Evolutionary conservation across 2,329 filamentous ascomycete species (phyloP).

Genomic region (Xylaria sp.): DNA sequence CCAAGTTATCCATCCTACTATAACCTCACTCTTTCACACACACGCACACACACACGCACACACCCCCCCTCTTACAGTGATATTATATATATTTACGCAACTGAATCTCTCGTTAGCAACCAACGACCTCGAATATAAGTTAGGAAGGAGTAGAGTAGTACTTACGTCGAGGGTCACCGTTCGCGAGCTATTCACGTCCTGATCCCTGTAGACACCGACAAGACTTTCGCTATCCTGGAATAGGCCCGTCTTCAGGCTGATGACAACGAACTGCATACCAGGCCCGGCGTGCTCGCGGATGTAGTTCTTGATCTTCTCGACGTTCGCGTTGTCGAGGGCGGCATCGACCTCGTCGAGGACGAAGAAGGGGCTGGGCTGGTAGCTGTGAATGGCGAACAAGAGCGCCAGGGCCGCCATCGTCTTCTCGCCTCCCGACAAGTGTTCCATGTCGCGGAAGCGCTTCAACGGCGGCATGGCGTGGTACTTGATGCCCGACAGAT

Average conservation of each 20-base stretch:
- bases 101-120: slow-evolving; percentile 28
- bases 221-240: slow-evolving; percentile 97
- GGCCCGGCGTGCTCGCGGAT: slow-evolving; percentile 91
- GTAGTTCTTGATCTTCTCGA: slow-evolving; percentile 94
- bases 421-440: slow-evolving; percentile 95
- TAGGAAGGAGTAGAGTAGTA: slow-evolving; percentile 23
- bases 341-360: slow-evolving; percentile 98
- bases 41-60: background rate
- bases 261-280: slow-evolving; percentile 99
- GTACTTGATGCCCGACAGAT: slow-evolving; percentile 94
- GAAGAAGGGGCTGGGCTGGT: slow-evolving; percentile 95
- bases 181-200: slow-evolving; percentile 88
- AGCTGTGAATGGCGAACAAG: slow-evolving; percentile 94
- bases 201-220: slow-evolving; percentile 94
- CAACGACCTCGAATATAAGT: background rate
- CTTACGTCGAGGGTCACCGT: slow-evolving; percentile 95
- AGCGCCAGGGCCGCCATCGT: slow-evolving; percentile 98
- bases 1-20: no score
- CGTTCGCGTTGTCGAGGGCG: slow-evolving; percentile 96
- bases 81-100: slow-evolving; percentile 36
- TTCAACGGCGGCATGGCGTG: slow-evolving; percentile 98
- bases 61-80: background rate
- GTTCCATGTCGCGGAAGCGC: slow-evolving; percentile 98
- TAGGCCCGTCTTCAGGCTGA: slow-evolving; percentile 90
- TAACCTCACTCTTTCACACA: background rate